Base-by-base conservation (phyloP, 78 protist genomes). In the Tieghemostelium lacteum region DNA sequence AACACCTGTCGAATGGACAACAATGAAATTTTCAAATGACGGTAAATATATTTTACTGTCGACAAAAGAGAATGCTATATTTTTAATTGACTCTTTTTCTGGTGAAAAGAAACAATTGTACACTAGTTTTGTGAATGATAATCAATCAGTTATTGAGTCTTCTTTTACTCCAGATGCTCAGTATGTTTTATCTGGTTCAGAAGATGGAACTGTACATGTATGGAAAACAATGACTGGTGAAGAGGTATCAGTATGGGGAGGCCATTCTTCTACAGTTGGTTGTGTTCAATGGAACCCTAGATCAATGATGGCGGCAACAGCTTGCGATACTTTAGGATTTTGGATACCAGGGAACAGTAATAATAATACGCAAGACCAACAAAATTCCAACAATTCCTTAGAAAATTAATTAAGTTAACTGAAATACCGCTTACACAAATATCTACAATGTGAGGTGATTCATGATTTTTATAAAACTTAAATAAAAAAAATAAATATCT, bases 101-200 rank as follows among this genome's bases (percentile, higher is more conserved):
- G 94, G 94, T 45, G 69, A 93, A 54, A 57, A 37, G 88, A 80
- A 61, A 69, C 94, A 88, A 66, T 52, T 36, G 17, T 88, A 55
- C 28, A 83, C 91, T 31, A 69, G 83, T 75, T 75, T 94, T 63
- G 54, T 45, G 57, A 75, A 94, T 65, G 86, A 93, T 39, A 29
- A 76, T 39, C 34, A 40, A 1, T 71, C 86, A 3, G 70, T 55
- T 8, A 26, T 63, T 20, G 96, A 95, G 73, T 70, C 96, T 28
- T 75, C 95, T 7, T 95, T 87, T 49, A 92, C 94, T 34, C 96
- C 96, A 31, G 96, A 95, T 73, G 83, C 85, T 12, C 96, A 94
- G 36, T 94, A 73, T 31, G 92, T 94, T 28, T 45, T 94, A 37
- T 66, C 85, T 1, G 96, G 96, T 0, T 80, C 94, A 20, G 85